Evolutionary conservation across 352 stramenopile species (phyloP).

Genomic region (Pythium volutum): DNA sequence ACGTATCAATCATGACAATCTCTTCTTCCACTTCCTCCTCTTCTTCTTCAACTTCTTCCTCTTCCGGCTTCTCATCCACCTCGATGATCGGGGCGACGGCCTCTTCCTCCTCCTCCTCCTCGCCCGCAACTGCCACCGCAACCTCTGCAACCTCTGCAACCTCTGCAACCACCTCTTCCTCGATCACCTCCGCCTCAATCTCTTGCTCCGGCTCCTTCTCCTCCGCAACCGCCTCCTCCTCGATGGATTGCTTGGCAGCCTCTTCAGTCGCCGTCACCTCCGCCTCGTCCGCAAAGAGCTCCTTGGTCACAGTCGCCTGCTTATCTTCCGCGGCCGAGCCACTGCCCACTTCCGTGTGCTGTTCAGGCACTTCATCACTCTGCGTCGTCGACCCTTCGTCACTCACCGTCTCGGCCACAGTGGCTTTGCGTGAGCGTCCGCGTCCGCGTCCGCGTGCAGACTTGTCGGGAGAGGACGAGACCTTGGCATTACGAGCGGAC

Average conservation of each 20-base stretch:
- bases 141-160: not conserved
- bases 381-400: conserved; percentile 18
- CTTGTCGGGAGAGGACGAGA: not conserved
- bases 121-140: not conserved
- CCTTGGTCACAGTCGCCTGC: conserved; percentile 15
- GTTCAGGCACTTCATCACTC: conserved; percentile 16
- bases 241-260: not conserved
- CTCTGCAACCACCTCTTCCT: not conserved
- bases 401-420: not conserved
- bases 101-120: not conserved
- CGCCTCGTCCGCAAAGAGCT: conserved; percentile 21
- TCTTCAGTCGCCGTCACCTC: not conserved
- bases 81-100: not conserved
- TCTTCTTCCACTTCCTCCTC: conserved; percentile 45
- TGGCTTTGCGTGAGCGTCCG: conserved; percentile 9
- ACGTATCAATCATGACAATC: conserved; percentile 44
- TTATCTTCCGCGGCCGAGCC: conserved; percentile 1
- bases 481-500: conserved; percentile 4
- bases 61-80: not conserved
- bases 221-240: not conserved
- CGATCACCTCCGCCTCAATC: not conserved
- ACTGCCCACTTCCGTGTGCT: conserved; percentile 6
- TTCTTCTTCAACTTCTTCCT: conserved; percentile 10
- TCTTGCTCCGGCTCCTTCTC: not conserved
- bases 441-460: not conserved